Evolutionary conservation across 768 basidiomycete genomes (phyloP).

Genomic region (Suillus spraguei): DNA sequence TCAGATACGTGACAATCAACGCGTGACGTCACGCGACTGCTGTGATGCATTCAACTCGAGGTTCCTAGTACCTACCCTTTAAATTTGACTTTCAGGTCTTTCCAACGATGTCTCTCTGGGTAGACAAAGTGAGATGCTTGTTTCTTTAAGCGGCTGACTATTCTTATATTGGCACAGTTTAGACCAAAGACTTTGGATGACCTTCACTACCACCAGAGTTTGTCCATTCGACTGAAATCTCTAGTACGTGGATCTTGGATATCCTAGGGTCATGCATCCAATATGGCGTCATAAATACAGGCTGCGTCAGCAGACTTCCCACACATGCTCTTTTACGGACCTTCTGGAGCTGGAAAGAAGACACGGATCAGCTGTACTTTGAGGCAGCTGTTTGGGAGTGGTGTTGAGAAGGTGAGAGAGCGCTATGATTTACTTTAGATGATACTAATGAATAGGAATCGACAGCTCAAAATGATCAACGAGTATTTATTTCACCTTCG

Average conservation of each 20-base stretch:
- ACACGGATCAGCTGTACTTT: conserved; percentile 91
- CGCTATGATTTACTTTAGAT: conserved; percentile 2
- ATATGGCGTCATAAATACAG: conserved; percentile 38
- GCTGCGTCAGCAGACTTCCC: conserved; percentile 93
- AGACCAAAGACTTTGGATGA: conserved; percentile 84
- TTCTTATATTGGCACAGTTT: conserved; percentile 51
- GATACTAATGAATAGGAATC: conserved; percentile 4
- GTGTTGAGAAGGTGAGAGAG: conserved; percentile 82
- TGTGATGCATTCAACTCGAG: conserved; percentile 6
- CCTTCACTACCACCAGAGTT: conserved; percentile 83
- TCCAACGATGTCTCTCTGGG: conserved; percentile 64
- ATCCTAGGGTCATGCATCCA: background rate
- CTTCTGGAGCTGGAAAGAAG: conserved; percentile 97
- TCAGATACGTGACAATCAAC: conserved; percentile 20
- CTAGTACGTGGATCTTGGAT: conserved; percentile 50
- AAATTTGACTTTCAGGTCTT: background rate
- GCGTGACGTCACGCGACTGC: conserved; percentile 34
- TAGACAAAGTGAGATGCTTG: conserved; percentile 44
- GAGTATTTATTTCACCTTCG: conserved; percentile 92
- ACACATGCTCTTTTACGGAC: conserved; percentile 97
- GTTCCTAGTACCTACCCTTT: background rate
- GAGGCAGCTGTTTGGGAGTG: conserved; percentile 85
- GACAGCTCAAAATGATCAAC: conserved; percentile 97
- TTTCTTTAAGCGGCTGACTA: background rate
- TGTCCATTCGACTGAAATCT: conserved; percentile 79